Evolutionary conservation across 257 asterid genomes (phyloP).

Genomic region (Nicotiana benthamiana): DNA sequence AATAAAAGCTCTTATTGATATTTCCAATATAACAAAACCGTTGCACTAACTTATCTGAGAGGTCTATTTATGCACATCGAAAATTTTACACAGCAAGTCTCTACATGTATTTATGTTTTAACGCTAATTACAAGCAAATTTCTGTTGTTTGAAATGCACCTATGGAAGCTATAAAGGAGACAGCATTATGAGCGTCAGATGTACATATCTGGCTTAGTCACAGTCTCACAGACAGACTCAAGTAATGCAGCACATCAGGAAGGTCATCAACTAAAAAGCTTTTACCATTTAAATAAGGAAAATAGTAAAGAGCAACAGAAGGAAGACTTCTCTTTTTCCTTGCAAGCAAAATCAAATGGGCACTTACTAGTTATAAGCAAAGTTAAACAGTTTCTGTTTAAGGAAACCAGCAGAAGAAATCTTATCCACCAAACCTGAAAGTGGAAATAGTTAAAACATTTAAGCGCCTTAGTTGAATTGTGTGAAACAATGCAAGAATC

Average conservation of each 20-base stretch:
- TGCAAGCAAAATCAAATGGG: not conserved
- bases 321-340: not conserved
- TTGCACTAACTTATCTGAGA: not conserved
- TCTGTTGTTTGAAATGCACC: not conserved
- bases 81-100: not conserved
- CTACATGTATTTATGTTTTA: not conserved
- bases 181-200: not conserved
- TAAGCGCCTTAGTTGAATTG: not conserved
- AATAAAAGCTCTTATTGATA: not conserved
- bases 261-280: not conserved
- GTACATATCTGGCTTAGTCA: not conserved
- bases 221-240: not conserved
- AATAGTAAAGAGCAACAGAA: not conserved
- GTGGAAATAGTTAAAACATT: not conserved
- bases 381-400: constrained; percentile 47
- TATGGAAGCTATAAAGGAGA: not conserved
- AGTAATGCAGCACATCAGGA: not conserved
- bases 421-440: constrained; percentile 60
- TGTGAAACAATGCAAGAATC: not conserved
- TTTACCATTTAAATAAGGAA: not conserved
- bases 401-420: constrained; percentile 51
- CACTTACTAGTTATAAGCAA: constrained; percentile 70
- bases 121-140: not conserved
- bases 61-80: not conserved
- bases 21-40: not conserved